Base-by-base conservation (phyloP, 2,329 filamentous ascomycete genomes). In the Torrubiella hemipterigena region DNA sequence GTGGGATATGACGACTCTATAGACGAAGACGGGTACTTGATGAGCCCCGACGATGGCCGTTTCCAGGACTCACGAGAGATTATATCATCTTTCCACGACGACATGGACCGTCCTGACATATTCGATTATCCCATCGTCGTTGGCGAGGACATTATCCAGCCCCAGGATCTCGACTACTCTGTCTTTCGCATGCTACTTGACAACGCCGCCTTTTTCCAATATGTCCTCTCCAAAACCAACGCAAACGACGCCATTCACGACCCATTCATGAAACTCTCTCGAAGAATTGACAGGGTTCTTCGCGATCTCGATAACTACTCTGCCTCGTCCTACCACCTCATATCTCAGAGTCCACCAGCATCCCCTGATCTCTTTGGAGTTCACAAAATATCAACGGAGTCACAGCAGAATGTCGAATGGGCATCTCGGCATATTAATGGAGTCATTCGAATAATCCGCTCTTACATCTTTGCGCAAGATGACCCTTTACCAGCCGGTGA, bases 151-250 rank as follows among this genome's bases (percentile, higher is more conserved):
- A 47, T 59, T 8, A 43, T 65, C 30, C 57, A 58, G 35, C 52
- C 54, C 8, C 51, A 56, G 30, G 65, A 72, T 35, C 52, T 72
- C 2, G 64, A 67, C 38, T 53, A 55, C 27, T 69, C 67, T 3
- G 46, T 74, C 11, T 63, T 68, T 38, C 62, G 62, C 31, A 68
- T 73, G 50, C 54, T 73, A 12, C 51, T 72, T 15, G 56, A 62
- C 38, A 70, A 71, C 41, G 56, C 68, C 44, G 59, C 64, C 24
- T 63, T 73, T 49, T 69, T 73, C 44, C 53, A 65, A 31, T 65
- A 69, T 50, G 65, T 73, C 36, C 54, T 61, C 27, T 56, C 58
- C 12, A 51, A 59, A 7, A 56, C 65, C 32, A 50, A 52, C n/a
- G 54, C 66, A 3, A 48, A 52, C 28, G 63, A 66, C 34, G 50